phyloP scores from a whole-genome alignment of 352 stramenopile species.

The Phytophthora constricta region DNA sequence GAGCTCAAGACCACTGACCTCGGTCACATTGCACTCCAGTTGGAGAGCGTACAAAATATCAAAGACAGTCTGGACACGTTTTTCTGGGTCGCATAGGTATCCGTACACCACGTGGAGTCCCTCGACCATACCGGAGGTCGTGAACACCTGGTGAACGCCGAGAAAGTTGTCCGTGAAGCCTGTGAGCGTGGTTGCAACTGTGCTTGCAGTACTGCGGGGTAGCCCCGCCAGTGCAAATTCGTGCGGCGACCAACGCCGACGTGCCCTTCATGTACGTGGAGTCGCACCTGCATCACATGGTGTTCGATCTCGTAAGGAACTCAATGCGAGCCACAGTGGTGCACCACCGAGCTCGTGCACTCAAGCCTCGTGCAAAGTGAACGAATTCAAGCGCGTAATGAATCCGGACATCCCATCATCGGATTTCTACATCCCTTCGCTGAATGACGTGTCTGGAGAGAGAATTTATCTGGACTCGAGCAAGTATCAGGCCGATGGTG shows the following conservation, averaged over 20 bases:
- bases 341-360: background rate
- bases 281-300: constrained; percentile 1
- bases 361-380: background rate
- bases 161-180: background rate
- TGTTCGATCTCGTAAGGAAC: background rate
- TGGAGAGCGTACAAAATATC: background rate
- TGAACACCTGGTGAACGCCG: background rate
- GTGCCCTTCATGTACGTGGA: constrained; percentile 1
- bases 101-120: background rate
- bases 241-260: background rate
- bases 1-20: background rate
- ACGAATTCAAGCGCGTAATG: background rate
- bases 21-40: background rate
- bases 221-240: background rate
- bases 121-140: background rate
- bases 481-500: background rate
- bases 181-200: background rate
- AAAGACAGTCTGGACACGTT: constrained; percentile 1
- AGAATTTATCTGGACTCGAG: background rate
- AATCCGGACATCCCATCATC: background rate
- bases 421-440: background rate
- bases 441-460: background rate
- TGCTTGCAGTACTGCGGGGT: constrained; percentile 1
- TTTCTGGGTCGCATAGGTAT: constrained; percentile 1
- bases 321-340: background rate